These are phyloP conservation scores for Yamadazyma olivae DNA, from an alignment of 805 yeast species.

Conservation along the genomic window DNA sequence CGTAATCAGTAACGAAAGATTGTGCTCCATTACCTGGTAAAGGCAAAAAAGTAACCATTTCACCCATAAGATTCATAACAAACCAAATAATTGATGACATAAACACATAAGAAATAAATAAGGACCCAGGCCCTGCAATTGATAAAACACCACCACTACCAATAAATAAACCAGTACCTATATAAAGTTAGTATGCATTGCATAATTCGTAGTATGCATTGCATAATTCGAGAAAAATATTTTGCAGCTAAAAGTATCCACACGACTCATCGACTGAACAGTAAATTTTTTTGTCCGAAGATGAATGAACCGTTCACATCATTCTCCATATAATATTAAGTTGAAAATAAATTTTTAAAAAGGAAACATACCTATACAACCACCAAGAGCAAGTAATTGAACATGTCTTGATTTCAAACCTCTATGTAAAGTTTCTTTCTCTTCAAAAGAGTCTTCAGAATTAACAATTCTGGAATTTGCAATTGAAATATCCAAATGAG, in stretches of 20 bases:
- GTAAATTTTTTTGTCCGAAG: no score
- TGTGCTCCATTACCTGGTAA: conserved; percentile 34
- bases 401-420: conserved; percentile 49
- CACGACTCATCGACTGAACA: no score
- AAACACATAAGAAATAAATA: conserved; percentile 39
- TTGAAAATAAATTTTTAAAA: no score
- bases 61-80: conserved; percentile 31
- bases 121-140: conserved; percentile 64
- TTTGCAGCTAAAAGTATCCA: no score
- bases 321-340: no score
- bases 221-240: no score
- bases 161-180: conserved; percentile 74
- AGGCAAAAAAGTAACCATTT: conserved; percentile 33
- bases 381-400: conserved; percentile 77
- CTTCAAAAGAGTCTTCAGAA: conserved; percentile 15
- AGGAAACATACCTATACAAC: conserved; percentile 26
- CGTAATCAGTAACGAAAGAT: conserved; percentile 25
- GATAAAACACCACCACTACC: conserved; percentile 60
- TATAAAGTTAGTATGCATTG: no score
- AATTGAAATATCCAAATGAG: conserved; percentile 24
- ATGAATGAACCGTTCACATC: no score
- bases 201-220: no score
- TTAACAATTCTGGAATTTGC: conserved; percentile 24
- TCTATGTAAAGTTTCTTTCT: conserved; percentile 28
- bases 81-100: conserved; percentile 24